Conservation (phyloP, 2,329 filamentous ascomycete species). For the Acrodontium crateriforme region DNA sequence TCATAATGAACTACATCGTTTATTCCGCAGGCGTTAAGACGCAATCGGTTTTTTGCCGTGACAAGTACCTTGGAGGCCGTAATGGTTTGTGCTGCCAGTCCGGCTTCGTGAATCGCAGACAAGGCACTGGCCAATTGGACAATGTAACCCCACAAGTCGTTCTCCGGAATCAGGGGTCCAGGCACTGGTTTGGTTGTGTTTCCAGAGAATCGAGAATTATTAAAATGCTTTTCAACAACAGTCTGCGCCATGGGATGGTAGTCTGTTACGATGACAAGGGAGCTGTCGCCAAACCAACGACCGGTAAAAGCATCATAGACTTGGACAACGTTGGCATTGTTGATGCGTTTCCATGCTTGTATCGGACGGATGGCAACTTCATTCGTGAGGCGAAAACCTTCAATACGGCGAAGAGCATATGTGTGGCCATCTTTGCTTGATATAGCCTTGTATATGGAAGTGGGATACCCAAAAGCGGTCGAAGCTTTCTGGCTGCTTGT, state of each 20-base stretch:
- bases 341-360: conserved; percentile 78
- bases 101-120: conserved; percentile 67
- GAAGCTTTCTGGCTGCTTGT: conserved; percentile 65
- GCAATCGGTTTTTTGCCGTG: conserved; percentile 79
- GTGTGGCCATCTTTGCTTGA: conserved; percentile 77
- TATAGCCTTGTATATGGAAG: conserved; percentile 90
- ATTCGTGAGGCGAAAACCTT: conserved; percentile 78
- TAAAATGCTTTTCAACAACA: conserved; percentile 67
- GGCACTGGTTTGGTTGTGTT: too few relatives aligned
- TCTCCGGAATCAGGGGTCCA: conserved; percentile 38
- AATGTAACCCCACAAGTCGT: conserved; percentile 78
- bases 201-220: conserved; percentile 6
- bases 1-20: conserved; percentile 83
- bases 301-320: conserved; percentile 90
- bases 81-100: conserved; percentile 73
- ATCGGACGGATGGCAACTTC: conserved; percentile 77
- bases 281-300: conserved; percentile 84
- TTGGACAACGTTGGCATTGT: conserved; percentile 68
- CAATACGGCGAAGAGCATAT: conserved; percentile 77
- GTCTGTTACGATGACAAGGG: conserved; percentile 83
- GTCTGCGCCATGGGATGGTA: conserved; percentile 89
- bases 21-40: conserved; percentile 76
- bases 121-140: conserved; percentile 82
- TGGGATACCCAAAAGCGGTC: conserved; percentile 71
- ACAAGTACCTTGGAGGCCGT: conserved; percentile 80